These are phyloP conservation scores for Ceratocystis papillata DNA, from an alignment of 2,329 filamentous ascomycete species.

Conservation along the genomic window DNA sequence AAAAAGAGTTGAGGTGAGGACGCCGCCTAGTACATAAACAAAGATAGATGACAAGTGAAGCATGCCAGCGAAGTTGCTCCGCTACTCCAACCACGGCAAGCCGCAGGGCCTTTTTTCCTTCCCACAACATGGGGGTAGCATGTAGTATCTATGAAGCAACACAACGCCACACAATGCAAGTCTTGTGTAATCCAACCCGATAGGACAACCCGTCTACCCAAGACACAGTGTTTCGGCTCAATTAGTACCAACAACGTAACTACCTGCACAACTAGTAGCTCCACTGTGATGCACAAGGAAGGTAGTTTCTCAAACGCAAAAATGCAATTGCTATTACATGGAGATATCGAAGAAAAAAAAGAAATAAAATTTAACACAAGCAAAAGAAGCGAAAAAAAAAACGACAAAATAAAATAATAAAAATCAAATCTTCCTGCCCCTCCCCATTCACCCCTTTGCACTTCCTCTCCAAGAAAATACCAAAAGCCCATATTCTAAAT, in stretches of 20 bases:
- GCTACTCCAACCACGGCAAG: neutral
- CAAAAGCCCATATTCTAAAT: neutral
- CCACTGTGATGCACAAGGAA: too few relatives aligned
- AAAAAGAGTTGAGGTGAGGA: neutral
- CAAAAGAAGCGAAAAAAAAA: neutral
- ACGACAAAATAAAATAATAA: neutral
- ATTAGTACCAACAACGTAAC: too few relatives aligned
- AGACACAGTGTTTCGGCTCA: too few relatives aligned
- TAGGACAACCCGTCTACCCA: too few relatives aligned
- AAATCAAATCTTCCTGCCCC: neutral
- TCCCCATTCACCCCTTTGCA: neutral
- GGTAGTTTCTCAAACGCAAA: neutral
- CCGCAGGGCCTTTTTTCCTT: neutral
- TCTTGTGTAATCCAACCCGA: too few relatives aligned
- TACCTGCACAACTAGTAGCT: too few relatives aligned
- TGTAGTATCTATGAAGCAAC: too few relatives aligned
- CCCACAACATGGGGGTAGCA: too few relatives aligned
- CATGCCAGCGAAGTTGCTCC: neutral
- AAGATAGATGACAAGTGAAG: neutral
- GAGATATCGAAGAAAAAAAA: neutral
- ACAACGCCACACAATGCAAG: too few relatives aligned
- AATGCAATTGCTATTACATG: too few relatives aligned
- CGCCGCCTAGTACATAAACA: neutral
- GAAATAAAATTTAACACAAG: neutral
- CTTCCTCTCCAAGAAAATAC: too few relatives aligned